Base-by-base conservation (phyloP, 768 basidiomycete genomes). In the Galerina sulciceps region DNA sequence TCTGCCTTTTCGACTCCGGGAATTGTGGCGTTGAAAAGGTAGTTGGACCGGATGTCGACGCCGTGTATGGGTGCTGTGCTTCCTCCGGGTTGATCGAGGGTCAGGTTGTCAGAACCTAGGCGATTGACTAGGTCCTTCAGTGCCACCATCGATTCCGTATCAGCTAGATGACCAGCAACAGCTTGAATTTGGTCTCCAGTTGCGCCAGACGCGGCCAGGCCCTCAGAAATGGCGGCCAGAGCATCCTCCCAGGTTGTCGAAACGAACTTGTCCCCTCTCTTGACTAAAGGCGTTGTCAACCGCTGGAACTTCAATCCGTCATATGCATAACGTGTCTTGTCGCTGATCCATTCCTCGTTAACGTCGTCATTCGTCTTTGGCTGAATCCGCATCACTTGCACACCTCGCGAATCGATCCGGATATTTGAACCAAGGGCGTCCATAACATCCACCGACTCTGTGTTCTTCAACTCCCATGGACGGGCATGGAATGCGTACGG, bases 321-420 rank as follows among this genome's bases (percentile, higher is more conserved):
- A 73, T 95, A 91, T 1, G 96, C 92, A 73, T 94, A 95, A 57
- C 97, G 91, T 1, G 96, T 95, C 84, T 99, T 99, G 83, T 99
- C 97, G 74, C 85, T 94, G 73, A 99, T 96, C 97, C 97, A 99
- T 74, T 99, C 97, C 79, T 99, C 97, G 73, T 99, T 99, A 63
- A 99, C 89, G 65, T 97, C 93, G 74, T 99, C 97, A 71, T 98
- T 99, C 49, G 93, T 92, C 68, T 91, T 85, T 1, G 97, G 97
- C 69, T 97, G 95, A 65, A 99, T 84, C 49, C 97, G 89, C 96
- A 99, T 99, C 62, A 99, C 96, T 72, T 93, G 87, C 4, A 96
- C 90, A 40, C 95, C 95, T 36, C 96, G 86, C 37, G 96, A 96
- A 74, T 99, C 96, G 55, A 99, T 83, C 44, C 95, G 90, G 73